Base-by-base conservation (phyloP, 768 basidiomycete species). In the Gymnopilus junonius region DNA sequence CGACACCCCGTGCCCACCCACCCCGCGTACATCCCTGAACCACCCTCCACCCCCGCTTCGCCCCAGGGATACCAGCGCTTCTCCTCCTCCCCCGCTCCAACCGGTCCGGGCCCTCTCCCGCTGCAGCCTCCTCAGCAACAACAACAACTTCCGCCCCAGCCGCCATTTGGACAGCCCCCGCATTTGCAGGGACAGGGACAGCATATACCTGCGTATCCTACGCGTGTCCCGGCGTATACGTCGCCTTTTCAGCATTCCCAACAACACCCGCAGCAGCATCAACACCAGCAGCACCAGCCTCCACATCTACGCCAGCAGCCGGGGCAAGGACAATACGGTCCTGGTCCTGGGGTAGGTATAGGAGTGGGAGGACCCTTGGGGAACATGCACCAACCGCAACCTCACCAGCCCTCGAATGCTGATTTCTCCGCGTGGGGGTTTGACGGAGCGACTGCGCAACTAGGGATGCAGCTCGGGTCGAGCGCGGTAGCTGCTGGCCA, bases 401-500 rank as follows among this genome's bases (percentile, higher is more conserved):
- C 75, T 32, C 73, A 67, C 39, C 75, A 67, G 34, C 74, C 74
- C 40, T 48, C 67, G 53, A 67, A 70, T 40, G 77, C 81, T 1
- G 80, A 89, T 70, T 91, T 90, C 67, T 82, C 82, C 10, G 88
- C 89, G 14, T 93, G 91, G 91, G 92, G 93, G 0, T 83, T 99
- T 76, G 91, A 97, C 75, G 93, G 93, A 70, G 88, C 94, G 10
- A 98, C 97, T 2, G 93, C 97, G 0, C 92, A 96, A 74, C 90
- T 99, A 72, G 94, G 97, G 21, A 93, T 99, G 87, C 97, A 98
- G 74, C 87, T 99, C 31, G 96, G 97, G 3, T 88, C 89, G 66
- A 93, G 86, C 63, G 97, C 97, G 0, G 91, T 99, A 2, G 89
- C 90, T 6, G 97, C 95, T 0, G 97, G 97, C 0, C 95, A 97